Conservation (phyloP, 2,329 filamentous ascomycete genomes). For the Fusarium cicatricum region DNA sequence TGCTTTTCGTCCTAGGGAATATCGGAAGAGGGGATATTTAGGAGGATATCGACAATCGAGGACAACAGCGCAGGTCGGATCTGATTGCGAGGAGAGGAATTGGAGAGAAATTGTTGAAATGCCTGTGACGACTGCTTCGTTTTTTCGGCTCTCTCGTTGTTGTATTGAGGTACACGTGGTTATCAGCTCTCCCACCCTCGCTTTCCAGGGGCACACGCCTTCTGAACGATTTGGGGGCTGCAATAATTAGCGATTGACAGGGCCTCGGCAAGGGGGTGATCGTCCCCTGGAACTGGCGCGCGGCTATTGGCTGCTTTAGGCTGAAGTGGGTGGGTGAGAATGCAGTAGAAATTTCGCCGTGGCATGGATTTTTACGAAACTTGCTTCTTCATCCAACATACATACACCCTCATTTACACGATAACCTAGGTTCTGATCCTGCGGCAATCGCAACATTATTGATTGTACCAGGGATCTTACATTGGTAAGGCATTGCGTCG, state of each 20-base stretch:
- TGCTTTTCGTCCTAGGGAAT: conserved; percentile 2
- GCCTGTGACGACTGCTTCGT: conserved; percentile 14
- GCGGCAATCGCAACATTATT: conserved; percentile 1
- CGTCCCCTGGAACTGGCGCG: conserved; percentile 15
- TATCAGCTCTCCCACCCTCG: conserved; percentile 25
- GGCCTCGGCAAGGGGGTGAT: conserved; percentile 19
- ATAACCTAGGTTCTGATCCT: not conserved
- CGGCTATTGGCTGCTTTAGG: conserved; percentile 31
- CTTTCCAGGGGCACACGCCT: conserved; percentile 31
- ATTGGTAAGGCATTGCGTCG: not conserved
- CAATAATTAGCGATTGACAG: conserved; percentile 32
- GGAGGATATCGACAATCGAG: not conserved
- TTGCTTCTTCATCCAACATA: conserved; percentile 20
- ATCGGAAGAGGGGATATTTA: not conserved
- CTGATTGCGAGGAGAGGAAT: conserved; percentile 11
- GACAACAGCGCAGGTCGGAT: not conserved
- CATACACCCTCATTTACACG: conserved; percentile 7
- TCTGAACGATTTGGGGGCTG: conserved; percentile 13
- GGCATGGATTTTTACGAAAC: conserved; percentile 1
- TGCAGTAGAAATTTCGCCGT: conserved; percentile 35
- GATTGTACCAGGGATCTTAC: not conserved
- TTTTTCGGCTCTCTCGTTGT: conserved; percentile 18
- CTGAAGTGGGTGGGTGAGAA: conserved; percentile 22
- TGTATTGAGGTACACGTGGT: conserved; percentile 12
- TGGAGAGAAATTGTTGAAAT: not conserved